These are phyloP conservation scores for Neonectria sp. DNA, from an alignment of 2,329 filamentous ascomycete genomes.

Conservation along the genomic window DNA sequence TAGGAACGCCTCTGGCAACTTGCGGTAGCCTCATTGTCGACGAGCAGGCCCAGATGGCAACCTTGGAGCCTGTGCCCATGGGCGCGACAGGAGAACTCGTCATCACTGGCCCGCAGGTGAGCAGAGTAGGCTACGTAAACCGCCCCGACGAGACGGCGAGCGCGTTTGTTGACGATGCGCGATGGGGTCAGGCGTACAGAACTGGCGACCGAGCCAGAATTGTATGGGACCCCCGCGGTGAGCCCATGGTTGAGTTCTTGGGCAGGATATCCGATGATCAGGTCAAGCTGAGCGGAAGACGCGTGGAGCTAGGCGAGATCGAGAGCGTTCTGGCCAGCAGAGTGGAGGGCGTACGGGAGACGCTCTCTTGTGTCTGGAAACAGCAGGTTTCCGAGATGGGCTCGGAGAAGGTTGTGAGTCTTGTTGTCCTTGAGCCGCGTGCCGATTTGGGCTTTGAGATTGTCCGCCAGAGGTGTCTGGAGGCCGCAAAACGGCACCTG, in stretches of 20 bases:
- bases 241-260: conserved; percentile 71
- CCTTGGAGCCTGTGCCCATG: conserved; percentile 68
- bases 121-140: conserved; percentile 75
- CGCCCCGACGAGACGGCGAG: conserved; percentile 73
- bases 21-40: conserved; percentile 55
- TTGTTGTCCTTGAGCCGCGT: not conserved
- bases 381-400: not conserved
- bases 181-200: not conserved
- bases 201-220: not conserved
- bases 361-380: not conserved
- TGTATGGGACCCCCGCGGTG: conserved; percentile 67
- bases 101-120: conserved; percentile 83
- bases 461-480: not conserved
- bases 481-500: not conserved
- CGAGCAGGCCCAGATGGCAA: not conserved
- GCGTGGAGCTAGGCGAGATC: conserved; percentile 83
- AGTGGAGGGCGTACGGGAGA: not conserved
- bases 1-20: conserved; percentile 54
- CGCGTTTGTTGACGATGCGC: conserved; percentile 32
- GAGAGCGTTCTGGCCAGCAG: conserved; percentile 46
- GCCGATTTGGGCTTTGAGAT: not conserved
- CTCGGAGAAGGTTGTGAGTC: conserved; percentile 1
- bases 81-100: conserved; percentile 83
- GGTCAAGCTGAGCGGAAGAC: conserved; percentile 81
- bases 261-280: conserved; percentile 79